phyloP scores from a whole-genome alignment of 768 basidiomycete species.

The Tricholoma sp. region DNA sequence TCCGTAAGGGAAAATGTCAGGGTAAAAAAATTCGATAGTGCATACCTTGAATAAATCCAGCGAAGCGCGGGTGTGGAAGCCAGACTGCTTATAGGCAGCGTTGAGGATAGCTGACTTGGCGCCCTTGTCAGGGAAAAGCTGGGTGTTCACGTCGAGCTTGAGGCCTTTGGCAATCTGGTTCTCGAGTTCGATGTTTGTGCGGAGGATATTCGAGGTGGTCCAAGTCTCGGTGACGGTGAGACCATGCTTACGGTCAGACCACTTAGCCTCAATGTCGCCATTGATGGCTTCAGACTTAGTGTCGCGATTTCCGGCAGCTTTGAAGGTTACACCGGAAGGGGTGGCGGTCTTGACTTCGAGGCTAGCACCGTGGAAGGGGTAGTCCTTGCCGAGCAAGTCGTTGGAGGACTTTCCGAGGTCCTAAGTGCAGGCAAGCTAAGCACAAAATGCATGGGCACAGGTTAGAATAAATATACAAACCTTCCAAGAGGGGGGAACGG shows the following conservation, averaged over 20 bases:
- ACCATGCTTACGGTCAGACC: slow-evolving; percentile 86
- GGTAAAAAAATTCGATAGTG: slow-evolving; percentile 8
- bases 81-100: slow-evolving; percentile 92
- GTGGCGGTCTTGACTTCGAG: slow-evolving; percentile 89
- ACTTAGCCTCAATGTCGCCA: slow-evolving; percentile 96
- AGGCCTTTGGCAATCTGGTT: slow-evolving; percentile 97
- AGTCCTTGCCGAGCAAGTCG: slow-evolving; percentile 93
- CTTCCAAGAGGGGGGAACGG: slow-evolving; percentile 97
- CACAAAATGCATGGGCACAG: not conserved
- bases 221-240: slow-evolving; percentile 92
- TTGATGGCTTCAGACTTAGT: slow-evolving; percentile 65
- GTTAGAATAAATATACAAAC: slow-evolving; percentile 32
- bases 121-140: slow-evolving; percentile 83
- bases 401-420: slow-evolving; percentile 97
- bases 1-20: not conserved
- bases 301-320: slow-evolving; percentile 82
- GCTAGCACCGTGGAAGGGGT: slow-evolving; percentile 64
- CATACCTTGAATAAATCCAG: slow-evolving; percentile 93
- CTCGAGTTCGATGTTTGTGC: slow-evolving; percentile 89
- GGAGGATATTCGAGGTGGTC: slow-evolving; percentile 92
- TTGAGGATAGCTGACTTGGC: slow-evolving; percentile 80
- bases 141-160: slow-evolving; percentile 86
- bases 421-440: slow-evolving; percentile 33
- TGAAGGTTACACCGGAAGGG: slow-evolving; percentile 88
- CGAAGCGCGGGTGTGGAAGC: slow-evolving; percentile 84